phyloP scores from a whole-genome alignment of 768 basidiomycete species.

The Boletus rubescentipes region DNA sequence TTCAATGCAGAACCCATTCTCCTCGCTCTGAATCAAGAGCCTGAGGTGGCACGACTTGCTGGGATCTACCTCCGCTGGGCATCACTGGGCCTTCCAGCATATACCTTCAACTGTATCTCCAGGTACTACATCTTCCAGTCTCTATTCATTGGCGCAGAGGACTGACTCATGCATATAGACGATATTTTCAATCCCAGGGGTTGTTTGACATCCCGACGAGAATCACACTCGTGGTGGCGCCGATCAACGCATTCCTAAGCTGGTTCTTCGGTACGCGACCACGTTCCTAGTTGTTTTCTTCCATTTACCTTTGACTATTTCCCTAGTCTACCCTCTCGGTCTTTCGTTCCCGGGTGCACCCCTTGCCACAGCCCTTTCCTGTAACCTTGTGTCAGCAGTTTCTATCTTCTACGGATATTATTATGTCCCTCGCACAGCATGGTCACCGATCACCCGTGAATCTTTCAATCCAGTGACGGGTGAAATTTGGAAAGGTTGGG shows the following conservation, averaged over 20 bases:
- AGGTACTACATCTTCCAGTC: conserved; percentile 38
- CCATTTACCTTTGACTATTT: background rate
- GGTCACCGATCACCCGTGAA: conserved; percentile 46
- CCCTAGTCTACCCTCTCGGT: conserved; percentile 47
- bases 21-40: conserved; percentile 37
- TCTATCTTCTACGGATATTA: conserved; percentile 46
- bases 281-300: background rate
- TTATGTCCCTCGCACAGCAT: conserved; percentile 68
- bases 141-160: background rate
- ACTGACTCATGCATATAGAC: conserved; percentile 22
- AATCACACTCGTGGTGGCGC: conserved; percentile 47
- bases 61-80: too few species aligned
- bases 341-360: conserved; percentile 45
- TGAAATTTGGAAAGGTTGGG: conserved; percentile 43
- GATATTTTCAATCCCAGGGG: conserved; percentile 29
- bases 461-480: conserved; percentile 42
- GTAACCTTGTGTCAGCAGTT: too few species aligned
- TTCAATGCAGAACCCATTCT: conserved; percentile 79
- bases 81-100: conserved; percentile 56
- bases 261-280: conserved; percentile 67
- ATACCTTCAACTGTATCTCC: conserved; percentile 55
- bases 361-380: too few species aligned
- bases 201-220: too few species aligned
- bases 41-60: too few species aligned
- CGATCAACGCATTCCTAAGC: conserved; percentile 79